Conservation (phyloP, 2,329 filamentous ascomycete species). For the Cadophora malorum region DNA sequence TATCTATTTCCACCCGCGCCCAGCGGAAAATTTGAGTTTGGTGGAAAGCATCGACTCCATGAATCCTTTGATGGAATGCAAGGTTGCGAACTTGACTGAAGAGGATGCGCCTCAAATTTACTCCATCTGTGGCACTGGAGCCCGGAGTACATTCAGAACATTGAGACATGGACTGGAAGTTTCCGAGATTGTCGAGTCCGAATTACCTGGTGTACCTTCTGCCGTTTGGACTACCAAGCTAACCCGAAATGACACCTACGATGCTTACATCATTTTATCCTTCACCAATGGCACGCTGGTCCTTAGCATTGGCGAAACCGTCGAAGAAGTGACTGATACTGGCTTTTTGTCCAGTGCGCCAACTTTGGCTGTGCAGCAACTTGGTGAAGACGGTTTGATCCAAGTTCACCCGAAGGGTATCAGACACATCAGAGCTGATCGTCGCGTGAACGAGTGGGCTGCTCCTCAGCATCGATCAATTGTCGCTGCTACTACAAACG, state of each 20-base stretch:
- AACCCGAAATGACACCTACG: slow-evolving; percentile 79
- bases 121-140: slow-evolving; percentile 85
- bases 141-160: slow-evolving; percentile 87
- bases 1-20: slow-evolving; percentile 83
- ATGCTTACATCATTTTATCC: slow-evolving; percentile 95
- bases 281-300: slow-evolving; percentile 91
- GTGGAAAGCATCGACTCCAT: slow-evolving; percentile 87
- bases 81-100: slow-evolving; percentile 86
- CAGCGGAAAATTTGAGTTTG: slow-evolving; percentile 80
- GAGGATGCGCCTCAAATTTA: slow-evolving; percentile 98
- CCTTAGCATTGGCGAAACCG: slow-evolving; percentile 93
- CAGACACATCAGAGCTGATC: slow-evolving; percentile 79
- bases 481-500: slow-evolving; percentile 91
- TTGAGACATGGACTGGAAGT: slow-evolving; percentile 93
- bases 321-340: slow-evolving; percentile 93
- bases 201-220: slow-evolving; percentile 85
- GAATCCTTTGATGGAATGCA: slow-evolving; percentile 90
- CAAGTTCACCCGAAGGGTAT: slow-evolving; percentile 98
- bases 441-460: slow-evolving; percentile 89
- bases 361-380: slow-evolving; percentile 90
- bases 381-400: slow-evolving; percentile 90
- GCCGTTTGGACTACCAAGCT: slow-evolving; percentile 97
- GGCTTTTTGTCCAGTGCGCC: slow-evolving; percentile 89
- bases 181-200: slow-evolving; percentile 93
- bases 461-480: slow-evolving; percentile 94